Evolutionary conservation across 2,329 filamentous ascomycete species (phyloP), one percentile per base, ranked within the genome.

Genomic region (Clonostachys sp.): DNA sequence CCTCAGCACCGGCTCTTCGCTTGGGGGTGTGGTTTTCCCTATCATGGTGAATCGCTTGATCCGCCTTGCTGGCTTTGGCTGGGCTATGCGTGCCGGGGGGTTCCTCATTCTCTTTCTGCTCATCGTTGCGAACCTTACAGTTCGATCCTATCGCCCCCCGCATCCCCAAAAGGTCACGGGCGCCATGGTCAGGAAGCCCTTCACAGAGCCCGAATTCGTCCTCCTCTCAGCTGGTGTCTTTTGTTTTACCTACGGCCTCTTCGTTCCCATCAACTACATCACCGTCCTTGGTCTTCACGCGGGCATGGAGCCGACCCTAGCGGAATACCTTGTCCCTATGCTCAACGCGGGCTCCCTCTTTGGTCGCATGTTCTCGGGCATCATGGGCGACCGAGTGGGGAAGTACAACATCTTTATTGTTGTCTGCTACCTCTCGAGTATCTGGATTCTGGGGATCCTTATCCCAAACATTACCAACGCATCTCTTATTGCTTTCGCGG

Each of bases 1-100:
- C 6, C 76, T 78, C 3, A 77, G 80, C 3, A 75, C 73, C 4
- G 82, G 81, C 5, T 78, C 73, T 35, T 75, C 73, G 14, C 66
- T 79, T 6, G 77, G 77, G 5, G 75, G 77, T 12, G 61, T 81
- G 30, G 59, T 79, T 12, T 81, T 78, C 39, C 54, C 55, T 5
- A 48, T 55, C 42, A 59, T 57, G 48, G 52, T 49, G 6, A 51
- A 55, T 24, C 52, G 54, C n/a, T 24, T 62, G 30, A 54, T 58
- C 14, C 53, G 54, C 13, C 39, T 50, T 16, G 39, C 58, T 35
- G 55, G 55, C 8, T 54, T 59, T 24, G 50, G 50, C 4, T 83
- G 80, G 80, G 51, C 67, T 2, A 67, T 73, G 58, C 60, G 70
- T 18, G 62, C 55, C 16, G 60, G 57, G 2, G 68, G 59, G 12